Percentiles rank a stretch among this genome's conserved stretches.
phyloP scores from a whole-genome alignment of 2,329 filamentous ascomycete genomes.

The Pseudocercospora vitis region DNA sequence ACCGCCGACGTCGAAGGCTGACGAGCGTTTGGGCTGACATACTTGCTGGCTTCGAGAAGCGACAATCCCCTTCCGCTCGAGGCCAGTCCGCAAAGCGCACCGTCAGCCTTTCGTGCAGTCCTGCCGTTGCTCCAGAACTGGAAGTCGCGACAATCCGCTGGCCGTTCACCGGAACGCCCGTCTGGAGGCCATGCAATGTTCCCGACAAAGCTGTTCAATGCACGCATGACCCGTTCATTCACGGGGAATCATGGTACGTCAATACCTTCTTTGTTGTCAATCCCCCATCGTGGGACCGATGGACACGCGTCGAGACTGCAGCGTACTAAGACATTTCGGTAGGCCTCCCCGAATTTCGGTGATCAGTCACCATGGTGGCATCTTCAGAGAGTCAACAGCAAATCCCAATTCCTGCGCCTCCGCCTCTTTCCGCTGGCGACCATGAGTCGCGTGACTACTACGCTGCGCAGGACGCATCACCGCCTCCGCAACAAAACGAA shows the following conservation, averaged over 20 bases:
- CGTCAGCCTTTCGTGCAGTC: background rate
- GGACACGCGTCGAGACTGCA: background rate
- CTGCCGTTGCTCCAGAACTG: slow-evolving; percentile 23
- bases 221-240: slow-evolving; percentile 37
- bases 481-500: slow-evolving; percentile 61
- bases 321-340: slow-evolving; percentile 17
- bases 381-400: slow-evolving; percentile 55
- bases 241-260: slow-evolving; percentile 35
- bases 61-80: background rate
- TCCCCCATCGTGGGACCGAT: slow-evolving; percentile 27
- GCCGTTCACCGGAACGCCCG: slow-evolving; percentile 43
- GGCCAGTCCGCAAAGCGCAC: slow-evolving; percentile 1
- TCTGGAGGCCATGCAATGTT: slow-evolving; percentile 37
- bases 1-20: background rate
- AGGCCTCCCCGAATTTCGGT: slow-evolving; percentile 33
- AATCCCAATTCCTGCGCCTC: slow-evolving; percentile 56
- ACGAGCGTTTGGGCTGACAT: background rate
- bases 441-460: slow-evolving; percentile 64
- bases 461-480: slow-evolving; percentile 55
- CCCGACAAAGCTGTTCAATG: slow-evolving; percentile 34
- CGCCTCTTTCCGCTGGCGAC: slow-evolving; percentile 61
- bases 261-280: slow-evolving; percentile 30
- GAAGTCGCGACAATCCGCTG: slow-evolving; percentile 27
- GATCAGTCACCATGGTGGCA: slow-evolving; percentile 43
- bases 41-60: background rate